Percentiles rank a stretch among this genome's conserved stretches.
These are phyloP conservation scores for Aphanomyces astaci DNA, from an alignment of 352 stramenopile species.

Conservation along the genomic window DNA sequence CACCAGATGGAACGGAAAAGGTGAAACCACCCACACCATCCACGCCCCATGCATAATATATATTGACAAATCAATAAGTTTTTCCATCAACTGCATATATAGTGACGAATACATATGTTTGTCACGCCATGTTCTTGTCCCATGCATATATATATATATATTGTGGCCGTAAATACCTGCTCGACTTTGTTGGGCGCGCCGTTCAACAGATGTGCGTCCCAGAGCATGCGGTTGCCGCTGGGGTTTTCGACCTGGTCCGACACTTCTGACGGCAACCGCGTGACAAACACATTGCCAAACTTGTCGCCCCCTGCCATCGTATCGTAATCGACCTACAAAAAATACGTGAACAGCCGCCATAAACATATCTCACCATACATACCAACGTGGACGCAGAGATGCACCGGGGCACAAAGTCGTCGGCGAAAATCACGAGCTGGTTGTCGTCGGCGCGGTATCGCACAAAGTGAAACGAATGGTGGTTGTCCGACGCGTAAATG, in stretches of 20 bases:
- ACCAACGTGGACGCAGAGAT: slow-evolving; percentile 72
- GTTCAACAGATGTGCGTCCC: slow-evolving; percentile 89
- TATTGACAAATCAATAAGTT: too few species aligned
- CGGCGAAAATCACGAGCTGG: slow-evolving; percentile 93
- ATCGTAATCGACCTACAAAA: slow-evolving; percentile 92
- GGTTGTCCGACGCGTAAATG: slow-evolving; percentile 94
- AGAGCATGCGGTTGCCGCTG: slow-evolving; percentile 94
- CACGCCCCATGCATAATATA: too few species aligned
- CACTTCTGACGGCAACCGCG: slow-evolving; percentile 87
- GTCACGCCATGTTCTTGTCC: neutral
- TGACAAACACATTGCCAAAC: slow-evolving; percentile 98
- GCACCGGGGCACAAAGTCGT: slow-evolving; percentile 87
- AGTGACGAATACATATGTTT: too few species aligned
- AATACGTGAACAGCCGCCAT: slow-evolving; percentile 25
- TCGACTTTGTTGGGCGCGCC: slow-evolving; percentile 96
- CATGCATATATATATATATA: neutral
- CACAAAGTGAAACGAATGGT: slow-evolving; percentile 95
- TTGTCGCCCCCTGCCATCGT: slow-evolving; percentile 97
- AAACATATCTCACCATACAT: slow-evolving; percentile 35
- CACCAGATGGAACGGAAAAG: too few species aligned
- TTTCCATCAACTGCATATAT: too few species aligned
- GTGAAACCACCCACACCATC: too few species aligned
- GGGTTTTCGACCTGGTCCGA: slow-evolving; percentile 96
- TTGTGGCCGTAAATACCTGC: slow-evolving; percentile 43
- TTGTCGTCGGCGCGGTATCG: slow-evolving; percentile 97